A percentile compares a stretch with the other conserved stretches of the same genome.
These are phyloP conservation scores for Serpula lacrymans DNA, from an alignment of 768 basidiomycete genomes.

Conservation along the genomic window DNA sequence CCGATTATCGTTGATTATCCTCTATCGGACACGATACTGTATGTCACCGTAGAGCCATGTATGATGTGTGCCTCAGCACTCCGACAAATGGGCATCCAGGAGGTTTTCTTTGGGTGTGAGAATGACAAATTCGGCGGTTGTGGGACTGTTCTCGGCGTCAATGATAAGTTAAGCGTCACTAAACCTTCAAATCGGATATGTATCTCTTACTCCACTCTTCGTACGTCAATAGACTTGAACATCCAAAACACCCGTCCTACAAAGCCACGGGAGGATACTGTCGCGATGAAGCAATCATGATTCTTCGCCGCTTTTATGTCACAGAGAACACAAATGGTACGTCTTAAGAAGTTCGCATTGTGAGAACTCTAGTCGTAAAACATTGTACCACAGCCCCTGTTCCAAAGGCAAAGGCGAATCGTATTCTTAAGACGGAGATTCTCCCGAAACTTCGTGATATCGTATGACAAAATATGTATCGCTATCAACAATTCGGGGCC, in stretches of 20 bases:
- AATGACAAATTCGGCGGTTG: conserved; percentile 98
- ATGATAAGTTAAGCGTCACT: conserved; percentile 51
- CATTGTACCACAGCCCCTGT: conserved; percentile 61
- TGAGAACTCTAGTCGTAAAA: conserved; percentile 7
- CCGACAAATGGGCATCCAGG: conserved; percentile 86
- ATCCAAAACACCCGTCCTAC: conserved; percentile 76
- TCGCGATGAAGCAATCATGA: conserved; percentile 83
- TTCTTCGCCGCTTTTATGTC: conserved; percentile 84
- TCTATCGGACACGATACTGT: conserved; percentile 77
- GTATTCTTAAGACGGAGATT: conserved; percentile 85
- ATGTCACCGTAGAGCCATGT: conserved; percentile 98
- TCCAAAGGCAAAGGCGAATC: conserved; percentile 83
- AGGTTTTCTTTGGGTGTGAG: conserved; percentile 89
- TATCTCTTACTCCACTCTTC: background rate
- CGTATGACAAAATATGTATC: no score
- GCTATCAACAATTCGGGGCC: no score
- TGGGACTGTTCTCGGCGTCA: conserved; percentile 90
- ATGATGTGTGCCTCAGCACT: conserved; percentile 99
- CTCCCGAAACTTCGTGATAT: conserved; percentile 5
- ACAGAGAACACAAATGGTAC: conserved; percentile 90
- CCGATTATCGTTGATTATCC: conserved; percentile 51
- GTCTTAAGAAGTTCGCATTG: conserved; percentile 20
- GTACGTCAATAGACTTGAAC: conserved; percentile 48
- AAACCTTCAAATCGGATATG: background rate
- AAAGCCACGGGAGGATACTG: conserved; percentile 70